These are phyloP conservation scores for bread wheat (Triticum aestivum) DNA, from an alignment of 176 grass and related monocot species.

Conservation along the genomic window DNA sequence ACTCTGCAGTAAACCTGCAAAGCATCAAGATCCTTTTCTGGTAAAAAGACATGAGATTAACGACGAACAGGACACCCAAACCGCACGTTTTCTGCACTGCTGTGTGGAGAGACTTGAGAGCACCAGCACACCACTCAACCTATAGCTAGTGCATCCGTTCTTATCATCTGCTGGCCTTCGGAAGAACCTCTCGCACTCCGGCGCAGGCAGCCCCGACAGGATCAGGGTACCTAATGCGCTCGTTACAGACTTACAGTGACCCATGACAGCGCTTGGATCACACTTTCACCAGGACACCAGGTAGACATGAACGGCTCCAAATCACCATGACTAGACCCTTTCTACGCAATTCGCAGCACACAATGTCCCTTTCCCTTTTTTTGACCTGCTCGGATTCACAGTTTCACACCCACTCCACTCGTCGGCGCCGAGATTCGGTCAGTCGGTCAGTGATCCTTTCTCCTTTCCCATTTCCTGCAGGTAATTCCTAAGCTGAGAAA, in stretches of 20 bases:
- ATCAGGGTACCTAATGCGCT: background rate
- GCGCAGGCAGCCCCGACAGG: background rate
- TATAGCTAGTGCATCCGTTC: background rate
- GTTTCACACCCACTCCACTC: no score
- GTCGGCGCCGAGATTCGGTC: no score
- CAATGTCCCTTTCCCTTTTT: no score
- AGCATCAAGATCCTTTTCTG: background rate
- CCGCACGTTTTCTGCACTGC: background rate
- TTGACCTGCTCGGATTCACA: no score
- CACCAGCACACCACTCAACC: background rate
- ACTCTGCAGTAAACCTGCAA: background rate
- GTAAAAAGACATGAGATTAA: background rate
- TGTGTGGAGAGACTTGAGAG: background rate
- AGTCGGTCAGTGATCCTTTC: no score
- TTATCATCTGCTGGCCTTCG: background rate
- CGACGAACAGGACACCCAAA: background rate
- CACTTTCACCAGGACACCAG: background rate
- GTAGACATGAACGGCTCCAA: background rate
- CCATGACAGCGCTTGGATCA: background rate
- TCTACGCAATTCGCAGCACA: no score
- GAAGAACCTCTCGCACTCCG: background rate
- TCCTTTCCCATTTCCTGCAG: no score
- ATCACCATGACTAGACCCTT: background rate
- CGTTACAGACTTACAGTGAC: background rate
- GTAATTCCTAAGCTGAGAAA: no score